A percentile compares a stretch with the other conserved stretches of the same genome.
phyloP scores from a whole-genome alignment of 2,329 filamentous ascomycete species.

The Pseudogymnoascus verrucosus region DNA sequence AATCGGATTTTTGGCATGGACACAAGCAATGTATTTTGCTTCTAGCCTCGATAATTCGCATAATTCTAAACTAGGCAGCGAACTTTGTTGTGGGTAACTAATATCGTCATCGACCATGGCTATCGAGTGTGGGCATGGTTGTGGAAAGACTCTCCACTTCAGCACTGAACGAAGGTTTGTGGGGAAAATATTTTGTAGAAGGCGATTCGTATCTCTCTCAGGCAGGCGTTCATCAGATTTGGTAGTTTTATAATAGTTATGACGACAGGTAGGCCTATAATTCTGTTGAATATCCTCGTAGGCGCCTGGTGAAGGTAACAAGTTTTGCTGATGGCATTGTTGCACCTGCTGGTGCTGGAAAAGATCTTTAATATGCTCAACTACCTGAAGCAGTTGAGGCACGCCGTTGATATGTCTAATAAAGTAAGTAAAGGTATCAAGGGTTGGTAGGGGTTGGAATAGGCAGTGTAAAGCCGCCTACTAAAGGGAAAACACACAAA shows the following conservation, averaged over 20 bases:
- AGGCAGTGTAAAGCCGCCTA: neutral
- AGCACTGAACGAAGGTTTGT: neutral
- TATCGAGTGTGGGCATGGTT: neutral
- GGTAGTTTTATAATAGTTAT: neutral
- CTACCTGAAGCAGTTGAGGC: neutral
- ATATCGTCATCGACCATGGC: neutral
- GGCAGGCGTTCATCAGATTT: neutral
- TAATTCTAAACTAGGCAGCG: neutral
- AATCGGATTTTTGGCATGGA: neutral
- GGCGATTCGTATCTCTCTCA: neutral
- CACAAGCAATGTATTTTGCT: neutral
- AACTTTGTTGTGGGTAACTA: neutral
- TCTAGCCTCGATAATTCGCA: neutral
- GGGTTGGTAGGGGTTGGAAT: neutral
- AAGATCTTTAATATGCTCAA: neutral
- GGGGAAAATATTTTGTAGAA: neutral
- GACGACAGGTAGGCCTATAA: neutral
- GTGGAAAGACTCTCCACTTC: neutral
- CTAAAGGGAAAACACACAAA: neutral
- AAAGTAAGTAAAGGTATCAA: neutral
- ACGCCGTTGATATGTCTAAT: neutral
- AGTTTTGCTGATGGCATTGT: neutral
- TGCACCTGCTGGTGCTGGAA: neutral
- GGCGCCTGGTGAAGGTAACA: neutral
- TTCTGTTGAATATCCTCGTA: neutral